phyloP scores from a whole-genome alignment of 1,139 yeast genomes.

The Yamadazyma diospyri region DNA sequence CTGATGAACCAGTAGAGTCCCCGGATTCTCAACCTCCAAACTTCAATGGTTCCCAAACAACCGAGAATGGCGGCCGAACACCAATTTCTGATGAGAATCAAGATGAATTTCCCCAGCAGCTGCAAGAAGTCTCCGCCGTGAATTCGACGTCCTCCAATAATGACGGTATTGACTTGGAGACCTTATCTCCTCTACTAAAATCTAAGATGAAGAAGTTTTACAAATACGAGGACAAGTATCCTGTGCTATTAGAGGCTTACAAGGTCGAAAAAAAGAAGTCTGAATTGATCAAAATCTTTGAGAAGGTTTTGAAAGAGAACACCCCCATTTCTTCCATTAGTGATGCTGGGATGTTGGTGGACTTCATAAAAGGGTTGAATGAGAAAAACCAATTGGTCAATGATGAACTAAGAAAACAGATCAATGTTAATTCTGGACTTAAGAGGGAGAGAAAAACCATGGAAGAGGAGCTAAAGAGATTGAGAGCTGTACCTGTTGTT shows the following conservation, averaged over 20 bases:
- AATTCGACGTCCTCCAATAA: neutral
- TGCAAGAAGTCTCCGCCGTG: neutral
- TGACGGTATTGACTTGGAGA: constrained; percentile 26
- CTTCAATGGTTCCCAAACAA: neutral
- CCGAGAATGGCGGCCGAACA: constrained; percentile 1
- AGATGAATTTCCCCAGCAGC: neutral
- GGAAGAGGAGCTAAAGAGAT: constrained; percentile 15
- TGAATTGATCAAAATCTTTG: constrained; percentile 62
- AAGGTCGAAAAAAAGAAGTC: constrained; percentile 71
- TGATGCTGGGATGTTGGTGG: constrained; percentile 68
- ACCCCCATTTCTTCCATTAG: constrained; percentile 78
- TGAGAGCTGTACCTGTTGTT: constrained; percentile 4
- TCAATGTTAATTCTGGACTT: constrained; percentile 15
- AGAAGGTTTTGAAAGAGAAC: constrained; percentile 66
- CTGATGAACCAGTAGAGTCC: constrained; percentile 27
- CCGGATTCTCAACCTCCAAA: neutral
- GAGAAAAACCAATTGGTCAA: constrained; percentile 59
- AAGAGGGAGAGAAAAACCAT: constrained; percentile 14
- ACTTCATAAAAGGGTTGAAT: constrained; percentile 62
- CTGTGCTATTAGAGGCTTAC: constrained; percentile 76
- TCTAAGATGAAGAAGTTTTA: constrained; percentile 71
- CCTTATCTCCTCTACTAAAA: constrained; percentile 52
- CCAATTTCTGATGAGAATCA: constrained; percentile 47
- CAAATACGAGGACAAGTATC: constrained; percentile 89
- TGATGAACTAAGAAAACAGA: constrained; percentile 42